Evolutionary conservation across 75 land plant genomes (phyloP).

Genomic region (Pinus albicaulis): DNA sequence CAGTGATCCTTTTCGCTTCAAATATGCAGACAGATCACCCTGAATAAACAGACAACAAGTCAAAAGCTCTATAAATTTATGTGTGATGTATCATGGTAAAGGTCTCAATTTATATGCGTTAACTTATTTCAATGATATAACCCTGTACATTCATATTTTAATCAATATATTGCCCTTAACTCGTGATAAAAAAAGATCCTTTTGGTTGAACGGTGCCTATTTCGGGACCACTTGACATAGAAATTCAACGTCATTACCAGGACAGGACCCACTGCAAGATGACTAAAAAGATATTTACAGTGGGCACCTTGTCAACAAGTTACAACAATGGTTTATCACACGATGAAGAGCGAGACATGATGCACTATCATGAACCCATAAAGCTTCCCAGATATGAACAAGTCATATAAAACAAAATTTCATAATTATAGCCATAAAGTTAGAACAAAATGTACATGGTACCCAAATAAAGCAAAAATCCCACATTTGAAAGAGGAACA

Average conservation of each 20-base stretch:
- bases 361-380: background rate
- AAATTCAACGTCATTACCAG: background rate
- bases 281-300: background rate
- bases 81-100: background rate
- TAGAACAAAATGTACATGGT: no score
- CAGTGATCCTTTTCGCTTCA: slow-evolving; percentile 64
- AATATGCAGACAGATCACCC: slow-evolving; percentile 73
- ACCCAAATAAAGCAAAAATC: background rate
- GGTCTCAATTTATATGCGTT: background rate
- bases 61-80: background rate
- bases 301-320: background rate
- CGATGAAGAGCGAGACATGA: background rate
- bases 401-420: no score
- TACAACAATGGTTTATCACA: background rate
- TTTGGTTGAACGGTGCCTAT: background rate
- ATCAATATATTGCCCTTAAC: background rate
- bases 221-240: background rate
- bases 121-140: background rate
- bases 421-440: no score
- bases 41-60: slow-evolving; percentile 16
- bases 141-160: background rate
- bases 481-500: background rate
- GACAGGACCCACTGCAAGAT: background rate
- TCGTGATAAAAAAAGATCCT: background rate
- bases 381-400: background rate